Percentiles rank a stretch among this genome's conserved stretches.
These are phyloP conservation scores for Papiliotrema laurentii DNA, from an alignment of 1,284 basidiomycete species.

Conservation along the genomic window DNA sequence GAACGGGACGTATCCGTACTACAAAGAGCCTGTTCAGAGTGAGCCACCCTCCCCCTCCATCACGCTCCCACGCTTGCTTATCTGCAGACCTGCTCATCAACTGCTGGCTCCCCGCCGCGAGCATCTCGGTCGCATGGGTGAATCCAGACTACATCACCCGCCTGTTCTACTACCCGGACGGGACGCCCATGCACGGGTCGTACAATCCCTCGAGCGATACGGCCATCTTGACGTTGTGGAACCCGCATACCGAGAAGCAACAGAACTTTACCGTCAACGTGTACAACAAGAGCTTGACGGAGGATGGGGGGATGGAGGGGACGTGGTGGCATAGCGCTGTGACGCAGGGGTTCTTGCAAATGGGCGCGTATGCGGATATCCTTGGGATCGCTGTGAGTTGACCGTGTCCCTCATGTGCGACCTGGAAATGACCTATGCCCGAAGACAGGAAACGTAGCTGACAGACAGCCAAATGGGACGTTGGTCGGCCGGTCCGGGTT, in stretches of 20 bases:
- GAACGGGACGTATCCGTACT: conserved; percentile 15
- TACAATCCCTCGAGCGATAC: conserved; percentile 4
- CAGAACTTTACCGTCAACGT: conserved; percentile 11
- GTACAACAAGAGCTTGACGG: conserved; percentile 17
- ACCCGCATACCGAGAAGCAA: conserved; percentile 12
- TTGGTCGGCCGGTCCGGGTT: conserved; percentile 13
- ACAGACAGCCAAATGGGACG: conserved; percentile 9
- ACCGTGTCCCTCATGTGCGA: neutral
- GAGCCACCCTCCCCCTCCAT: conserved; percentile 5
- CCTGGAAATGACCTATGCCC: too few species aligned
- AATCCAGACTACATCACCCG: conserved; percentile 21
- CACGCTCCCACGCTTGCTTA: neutral
- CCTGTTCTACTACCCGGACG: conserved; percentile 20
- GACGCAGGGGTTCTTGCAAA: conserved; percentile 15
- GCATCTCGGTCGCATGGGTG: conserved; percentile 20
- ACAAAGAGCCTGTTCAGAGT: conserved; percentile 25
- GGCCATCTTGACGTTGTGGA: conserved; percentile 19
- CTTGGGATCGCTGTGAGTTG: conserved; percentile 9
- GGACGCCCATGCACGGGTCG: conserved; percentile 5
- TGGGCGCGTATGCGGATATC: conserved; percentile 12
- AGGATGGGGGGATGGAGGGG: conserved; percentile 23
- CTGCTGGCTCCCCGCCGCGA: conserved; percentile 29
- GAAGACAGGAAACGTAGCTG: too few species aligned
- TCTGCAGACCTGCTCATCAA: conserved; percentile 17
- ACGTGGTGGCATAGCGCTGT: conserved; percentile 32